Percentiles rank a stretch among this genome's conserved stretches.
Evolutionary conservation across 352 stramenopile species (phyloP).

Genomic region (Phytophthora citricola): DNA sequence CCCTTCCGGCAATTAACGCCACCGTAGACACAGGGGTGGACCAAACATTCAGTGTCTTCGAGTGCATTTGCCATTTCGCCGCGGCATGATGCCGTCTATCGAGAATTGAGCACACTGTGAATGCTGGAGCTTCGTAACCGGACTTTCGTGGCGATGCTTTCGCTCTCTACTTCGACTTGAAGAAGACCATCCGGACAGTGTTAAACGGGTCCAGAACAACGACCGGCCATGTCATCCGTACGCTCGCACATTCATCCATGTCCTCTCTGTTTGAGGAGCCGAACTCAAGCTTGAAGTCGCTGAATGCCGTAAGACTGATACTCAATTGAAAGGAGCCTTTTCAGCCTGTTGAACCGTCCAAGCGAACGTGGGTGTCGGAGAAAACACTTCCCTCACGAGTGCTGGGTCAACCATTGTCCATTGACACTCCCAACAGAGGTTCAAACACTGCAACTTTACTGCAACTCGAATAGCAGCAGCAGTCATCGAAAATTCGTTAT

Average conservation of each 20-base stretch:
- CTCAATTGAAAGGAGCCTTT: too few species aligned
- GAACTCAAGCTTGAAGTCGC: neutral
- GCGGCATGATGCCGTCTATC: neutral
- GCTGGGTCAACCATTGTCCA: too few species aligned
- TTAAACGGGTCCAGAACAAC: constrained; percentile 12
- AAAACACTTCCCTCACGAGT: too few species aligned
- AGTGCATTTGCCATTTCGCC: constrained; percentile 2
- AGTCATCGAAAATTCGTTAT: constrained; percentile 1
- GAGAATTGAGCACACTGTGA: neutral
- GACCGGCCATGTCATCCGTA: constrained; percentile 5
- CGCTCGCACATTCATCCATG: constrained; percentile 25
- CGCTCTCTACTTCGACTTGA: constrained; percentile 12
- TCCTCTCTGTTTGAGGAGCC: neutral
- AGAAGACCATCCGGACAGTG: neutral
- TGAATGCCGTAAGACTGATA: neutral
- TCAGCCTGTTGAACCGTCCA: too few species aligned
- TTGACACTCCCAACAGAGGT: too few species aligned
- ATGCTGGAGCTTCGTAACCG: constrained; percentile 3
- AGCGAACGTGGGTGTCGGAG: too few species aligned
- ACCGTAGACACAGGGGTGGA: neutral
- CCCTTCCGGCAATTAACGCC: neutral
- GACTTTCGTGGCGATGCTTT: constrained; percentile 1
- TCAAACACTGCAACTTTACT: neutral
- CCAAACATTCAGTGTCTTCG: neutral
- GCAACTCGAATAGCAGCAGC: neutral